A percentile compares a stretch with the other conserved stretches of the same genome.
Evolutionary conservation across 768 basidiomycete genomes (phyloP).

Genomic region (Macrolepiota fuliginosa): DNA sequence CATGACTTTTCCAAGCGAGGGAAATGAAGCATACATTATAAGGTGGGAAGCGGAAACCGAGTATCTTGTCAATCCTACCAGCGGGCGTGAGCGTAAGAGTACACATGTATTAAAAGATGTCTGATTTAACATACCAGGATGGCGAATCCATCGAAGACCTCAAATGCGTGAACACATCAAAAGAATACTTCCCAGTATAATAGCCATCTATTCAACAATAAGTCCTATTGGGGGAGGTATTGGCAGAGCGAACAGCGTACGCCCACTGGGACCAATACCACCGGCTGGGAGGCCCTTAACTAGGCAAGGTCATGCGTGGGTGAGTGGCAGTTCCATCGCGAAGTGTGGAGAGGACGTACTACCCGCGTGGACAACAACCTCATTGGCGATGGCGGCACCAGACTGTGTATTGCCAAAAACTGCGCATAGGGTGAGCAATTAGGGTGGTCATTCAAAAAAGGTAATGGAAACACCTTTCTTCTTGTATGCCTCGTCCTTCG

Average conservation of each 20-base stretch:
- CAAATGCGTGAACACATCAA: slow-evolving; percentile 77
- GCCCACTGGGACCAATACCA: slow-evolving; percentile 69
- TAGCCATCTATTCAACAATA: slow-evolving; percentile 46
- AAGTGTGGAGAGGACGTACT: slow-evolving; percentile 33
- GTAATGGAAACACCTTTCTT: slow-evolving; percentile 45
- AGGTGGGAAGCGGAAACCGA: slow-evolving; percentile 58
- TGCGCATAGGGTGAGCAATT: slow-evolving; percentile 21
- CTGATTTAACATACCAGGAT: slow-evolving; percentile 38
- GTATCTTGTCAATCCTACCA: slow-evolving; percentile 49
- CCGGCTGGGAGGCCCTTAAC: slow-evolving; percentile 72
- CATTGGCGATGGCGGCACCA: slow-evolving; percentile 70
- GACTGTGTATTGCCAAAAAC: slow-evolving; percentile 71
- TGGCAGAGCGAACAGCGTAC: slow-evolving; percentile 38
- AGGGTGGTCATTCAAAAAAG: not conserved
- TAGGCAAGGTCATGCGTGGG: slow-evolving; percentile 17
- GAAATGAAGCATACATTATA: slow-evolving; percentile 37
- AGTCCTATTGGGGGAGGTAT: not conserved
- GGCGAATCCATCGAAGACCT: slow-evolving; percentile 62
- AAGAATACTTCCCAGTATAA: slow-evolving; percentile 71
- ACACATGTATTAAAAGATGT: not conserved
- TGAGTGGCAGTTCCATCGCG: not conserved
- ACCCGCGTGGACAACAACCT: slow-evolving; percentile 58
- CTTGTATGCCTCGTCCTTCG: slow-evolving; percentile 56
- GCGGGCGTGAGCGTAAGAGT: not conserved
- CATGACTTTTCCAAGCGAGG: not conserved